These are phyloP conservation scores for Desmodesmus armatus DNA, from an alignment of 139 green algal species.

Conservation along the genomic window DNA sequence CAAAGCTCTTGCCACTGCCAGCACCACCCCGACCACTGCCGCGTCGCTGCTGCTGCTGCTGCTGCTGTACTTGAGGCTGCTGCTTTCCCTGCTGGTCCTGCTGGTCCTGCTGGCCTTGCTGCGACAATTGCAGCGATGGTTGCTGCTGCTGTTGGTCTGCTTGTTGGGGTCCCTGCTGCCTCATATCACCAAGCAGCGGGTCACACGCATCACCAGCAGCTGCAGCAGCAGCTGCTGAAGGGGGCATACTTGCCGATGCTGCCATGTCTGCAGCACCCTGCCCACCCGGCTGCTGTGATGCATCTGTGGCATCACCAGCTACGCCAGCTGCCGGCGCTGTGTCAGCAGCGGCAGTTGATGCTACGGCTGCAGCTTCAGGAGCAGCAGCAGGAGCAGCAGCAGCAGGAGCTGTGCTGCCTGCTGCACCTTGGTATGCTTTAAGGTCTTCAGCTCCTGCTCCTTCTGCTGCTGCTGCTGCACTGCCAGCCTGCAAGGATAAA, in stretches of 20 bases:
- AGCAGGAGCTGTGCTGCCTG: no score
- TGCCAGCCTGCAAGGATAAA: no score
- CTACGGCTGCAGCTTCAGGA: no score
- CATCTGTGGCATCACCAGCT: no score
- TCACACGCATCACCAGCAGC: neutral
- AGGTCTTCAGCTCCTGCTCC: no score
- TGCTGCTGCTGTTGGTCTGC: neutral
- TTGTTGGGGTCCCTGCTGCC: neutral
- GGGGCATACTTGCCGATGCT: neutral
- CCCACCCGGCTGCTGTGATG: neutral
- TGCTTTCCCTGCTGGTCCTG: neutral
- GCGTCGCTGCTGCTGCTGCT: neutral
- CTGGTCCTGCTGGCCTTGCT: neutral
- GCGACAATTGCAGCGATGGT: neutral
- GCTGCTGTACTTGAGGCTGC: neutral
- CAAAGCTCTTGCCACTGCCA: no score
- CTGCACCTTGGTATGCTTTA: no score
- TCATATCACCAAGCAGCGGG: neutral
- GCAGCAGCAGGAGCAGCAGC: no score
- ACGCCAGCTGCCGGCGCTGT: no score
- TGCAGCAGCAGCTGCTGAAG: neutral
- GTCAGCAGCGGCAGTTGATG: no score
- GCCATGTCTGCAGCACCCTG: neutral
- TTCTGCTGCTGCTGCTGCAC: no score
- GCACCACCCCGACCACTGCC: no score